Evolutionary conservation across 2,329 filamentous ascomycete species (phyloP).

Genomic region (Nannizziopsis arthrosporioides): DNA sequence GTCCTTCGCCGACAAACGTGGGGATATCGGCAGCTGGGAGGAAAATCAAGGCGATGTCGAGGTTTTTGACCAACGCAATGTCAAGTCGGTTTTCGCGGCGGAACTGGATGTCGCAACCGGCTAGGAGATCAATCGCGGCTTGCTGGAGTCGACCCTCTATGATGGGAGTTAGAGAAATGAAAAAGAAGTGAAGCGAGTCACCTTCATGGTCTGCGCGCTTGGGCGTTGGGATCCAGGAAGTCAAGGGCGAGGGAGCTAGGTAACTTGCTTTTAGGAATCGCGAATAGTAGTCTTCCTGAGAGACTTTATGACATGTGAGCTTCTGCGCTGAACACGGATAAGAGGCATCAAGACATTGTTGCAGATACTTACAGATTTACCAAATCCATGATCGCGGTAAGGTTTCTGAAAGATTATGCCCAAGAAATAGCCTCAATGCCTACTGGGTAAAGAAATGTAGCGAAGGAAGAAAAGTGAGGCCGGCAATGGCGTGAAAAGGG

Average conservation of each 20-base stretch:
- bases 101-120: slow-evolving; percentile 94
- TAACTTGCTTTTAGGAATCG: slow-evolving; percentile 89
- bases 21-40: slow-evolving; percentile 95
- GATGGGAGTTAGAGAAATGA: slow-evolving; percentile 13
- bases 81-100: slow-evolving; percentile 88
- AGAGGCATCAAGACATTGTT: background rate
- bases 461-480: no score
- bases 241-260: slow-evolving; percentile 11
- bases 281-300: slow-evolving; percentile 86
- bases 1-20: slow-evolving; percentile 90
- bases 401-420: background rate
- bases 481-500: no score
- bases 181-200: slow-evolving; percentile 12
- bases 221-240: slow-evolving; percentile 11
- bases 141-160: slow-evolving; percentile 86
- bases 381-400: slow-evolving; percentile 42
- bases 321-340: background rate
- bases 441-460: background rate
- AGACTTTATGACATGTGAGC: slow-evolving; percentile 47
- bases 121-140: slow-evolving; percentile 75
- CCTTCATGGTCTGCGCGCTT: slow-evolving; percentile 1
- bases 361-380: slow-evolving; percentile 44
- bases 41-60: slow-evolving; percentile 89
- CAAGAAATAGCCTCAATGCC: background rate
- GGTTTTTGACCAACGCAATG: slow-evolving; percentile 94